Evolutionary conservation across 2,329 filamentous ascomycete genomes (phyloP).

Genomic region (Hypomyces rosellus): DNA sequence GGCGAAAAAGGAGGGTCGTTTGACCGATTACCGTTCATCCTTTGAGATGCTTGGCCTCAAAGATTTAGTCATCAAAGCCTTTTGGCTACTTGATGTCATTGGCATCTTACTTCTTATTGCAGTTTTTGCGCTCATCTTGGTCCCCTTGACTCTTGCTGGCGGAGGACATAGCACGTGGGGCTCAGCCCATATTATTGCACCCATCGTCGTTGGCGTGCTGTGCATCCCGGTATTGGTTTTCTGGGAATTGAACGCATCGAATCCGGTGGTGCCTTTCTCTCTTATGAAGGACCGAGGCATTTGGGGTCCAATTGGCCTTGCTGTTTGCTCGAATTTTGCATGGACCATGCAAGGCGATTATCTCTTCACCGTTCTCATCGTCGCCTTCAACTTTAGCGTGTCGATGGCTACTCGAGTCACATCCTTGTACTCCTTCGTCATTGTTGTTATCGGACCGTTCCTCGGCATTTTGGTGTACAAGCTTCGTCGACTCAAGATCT

Average conservation of each 20-base stretch:
- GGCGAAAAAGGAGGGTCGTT: slow-evolving; percentile 44
- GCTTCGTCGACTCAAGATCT: slow-evolving; percentile 55
- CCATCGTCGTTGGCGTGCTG: slow-evolving; percentile 38
- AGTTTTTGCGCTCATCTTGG: slow-evolving; percentile 39
- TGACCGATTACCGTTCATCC: slow-evolving; percentile 24
- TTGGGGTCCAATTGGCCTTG: slow-evolving; percentile 57
- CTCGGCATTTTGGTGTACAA: slow-evolving; percentile 52
- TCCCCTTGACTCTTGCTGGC: slow-evolving; percentile 40
- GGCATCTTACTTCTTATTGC: slow-evolving; percentile 41
- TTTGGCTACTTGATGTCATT: slow-evolving; percentile 40
- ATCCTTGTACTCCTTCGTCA: slow-evolving; percentile 52
- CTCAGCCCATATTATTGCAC: slow-evolving; percentile 34
- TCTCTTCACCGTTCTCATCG: slow-evolving; percentile 55
- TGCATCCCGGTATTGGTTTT: slow-evolving; percentile 46
- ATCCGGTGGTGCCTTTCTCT: slow-evolving; percentile 53
- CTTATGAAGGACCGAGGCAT: slow-evolving; percentile 58
- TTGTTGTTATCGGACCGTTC: slow-evolving; percentile 51
- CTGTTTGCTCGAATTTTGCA: slow-evolving; percentile 47
- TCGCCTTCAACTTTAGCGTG: slow-evolving; percentile 54
- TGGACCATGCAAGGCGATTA: slow-evolving; percentile 61
- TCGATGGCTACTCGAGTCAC: slow-evolving; percentile 51
- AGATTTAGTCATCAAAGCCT: slow-evolving; percentile 33
- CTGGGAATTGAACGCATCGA: slow-evolving; percentile 41
- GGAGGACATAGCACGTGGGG: slow-evolving; percentile 34
- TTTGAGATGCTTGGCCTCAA: slow-evolving; percentile 18